Conservation (phyloP, 306 rosid genomes). For the Abrus pulchellus region DNA sequence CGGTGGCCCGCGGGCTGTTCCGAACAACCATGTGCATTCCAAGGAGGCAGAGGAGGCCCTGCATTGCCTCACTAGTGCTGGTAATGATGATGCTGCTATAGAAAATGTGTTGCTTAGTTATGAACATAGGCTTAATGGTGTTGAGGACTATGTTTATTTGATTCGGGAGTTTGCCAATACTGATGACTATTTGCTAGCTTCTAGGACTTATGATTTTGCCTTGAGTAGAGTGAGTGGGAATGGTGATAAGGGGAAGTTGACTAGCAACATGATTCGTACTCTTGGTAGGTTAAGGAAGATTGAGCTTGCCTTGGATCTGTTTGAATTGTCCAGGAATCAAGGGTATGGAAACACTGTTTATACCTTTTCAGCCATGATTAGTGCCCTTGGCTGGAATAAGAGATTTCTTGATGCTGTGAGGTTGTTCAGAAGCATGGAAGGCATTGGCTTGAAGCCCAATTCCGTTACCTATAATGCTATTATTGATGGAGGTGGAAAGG, state of each 20-base stretch:
- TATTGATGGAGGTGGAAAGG: conserved; percentile 89
- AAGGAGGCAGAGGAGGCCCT: conserved; percentile 80
- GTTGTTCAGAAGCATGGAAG: conserved; percentile 74
- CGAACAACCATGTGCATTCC: conserved; percentile 62
- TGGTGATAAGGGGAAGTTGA: conserved; percentile 74
- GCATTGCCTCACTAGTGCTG: conserved; percentile 53
- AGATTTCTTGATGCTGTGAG: conserved; percentile 61
- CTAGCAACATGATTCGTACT: conserved; percentile 86
- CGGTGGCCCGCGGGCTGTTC: conserved; percentile 66
- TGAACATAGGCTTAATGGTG: conserved; percentile 65
- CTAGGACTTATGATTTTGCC: conserved; percentile 74
- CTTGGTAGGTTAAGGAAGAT: conserved; percentile 91
- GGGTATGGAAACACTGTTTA: conserved; percentile 92
- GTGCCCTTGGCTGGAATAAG: conserved; percentile 84
- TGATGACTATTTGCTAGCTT: conserved; percentile 68
- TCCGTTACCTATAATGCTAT: conserved; percentile 88
- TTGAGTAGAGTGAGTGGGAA: conserved; percentile 63
- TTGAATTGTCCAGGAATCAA: conserved; percentile 62
- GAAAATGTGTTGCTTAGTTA: conserved; percentile 65
- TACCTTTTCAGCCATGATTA: conserved; percentile 78
- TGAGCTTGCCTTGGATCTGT: conserved; percentile 68
- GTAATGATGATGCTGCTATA: conserved; percentile 60
- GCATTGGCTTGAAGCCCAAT: conserved; percentile 76
- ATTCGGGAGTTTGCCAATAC: conserved; percentile 76
- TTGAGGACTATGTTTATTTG: conserved; percentile 76